These are phyloP conservation scores for Boletus sp. DNA, from an alignment of 768 basidiomycete genomes.

Conservation along the genomic window DNA sequence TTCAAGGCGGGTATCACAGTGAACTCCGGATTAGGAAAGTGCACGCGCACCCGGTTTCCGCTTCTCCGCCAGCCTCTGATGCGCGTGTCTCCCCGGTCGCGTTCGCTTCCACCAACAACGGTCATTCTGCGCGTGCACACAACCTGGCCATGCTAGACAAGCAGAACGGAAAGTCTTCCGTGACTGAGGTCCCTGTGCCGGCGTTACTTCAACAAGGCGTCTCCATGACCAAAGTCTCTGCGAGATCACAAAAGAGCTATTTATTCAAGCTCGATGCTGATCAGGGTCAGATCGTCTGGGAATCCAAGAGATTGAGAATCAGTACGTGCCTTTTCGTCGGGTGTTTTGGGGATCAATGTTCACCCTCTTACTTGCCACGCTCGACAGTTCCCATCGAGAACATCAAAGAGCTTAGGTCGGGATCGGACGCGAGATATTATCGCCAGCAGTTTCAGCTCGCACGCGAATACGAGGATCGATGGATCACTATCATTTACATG, in stretches of 20 bases:
- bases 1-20: not conserved
- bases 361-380: not conserved
- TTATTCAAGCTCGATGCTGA: conserved; percentile 76
- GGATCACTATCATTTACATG: conserved; percentile 86
- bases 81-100: not conserved
- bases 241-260: conserved; percentile 70
- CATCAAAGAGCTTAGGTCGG: conserved; percentile 84
- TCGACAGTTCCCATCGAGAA: conserved; percentile 75
- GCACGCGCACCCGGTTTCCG: not conserved
- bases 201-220: conserved; percentile 58
- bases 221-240: conserved; percentile 80
- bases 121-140: not conserved
- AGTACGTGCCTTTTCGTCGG: conserved; percentile 40
- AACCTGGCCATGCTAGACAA: conserved; percentile 8
- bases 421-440: conserved; percentile 67
- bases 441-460: conserved; percentile 68
- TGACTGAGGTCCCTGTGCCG: conserved; percentile 53
- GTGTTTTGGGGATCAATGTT: not conserved
- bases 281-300: conserved; percentile 77
- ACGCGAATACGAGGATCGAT: conserved; percentile 60
- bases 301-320: conserved; percentile 66
- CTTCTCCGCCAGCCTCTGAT: not conserved
- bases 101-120: not conserved
- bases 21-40: conserved; percentile 27
- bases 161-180: conserved; percentile 2